These are phyloP conservation scores for Collybiopsis luxurians DNA, from an alignment of 768 basidiomycete genomes.

Conservation along the genomic window DNA sequence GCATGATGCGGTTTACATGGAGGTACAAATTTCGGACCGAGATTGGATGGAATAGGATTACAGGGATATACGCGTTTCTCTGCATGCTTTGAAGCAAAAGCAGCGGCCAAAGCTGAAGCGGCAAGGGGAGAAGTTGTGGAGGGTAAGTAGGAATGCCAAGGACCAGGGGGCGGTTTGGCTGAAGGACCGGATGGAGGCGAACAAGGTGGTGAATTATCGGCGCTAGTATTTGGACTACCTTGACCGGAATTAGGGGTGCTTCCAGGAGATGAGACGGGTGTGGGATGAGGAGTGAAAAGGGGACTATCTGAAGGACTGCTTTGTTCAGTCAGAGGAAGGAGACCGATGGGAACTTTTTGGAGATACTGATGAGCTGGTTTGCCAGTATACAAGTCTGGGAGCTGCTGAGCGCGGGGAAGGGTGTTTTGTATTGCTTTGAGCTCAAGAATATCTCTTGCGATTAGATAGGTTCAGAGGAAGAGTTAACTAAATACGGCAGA, in stretches of 20 bases:
- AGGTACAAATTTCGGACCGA: not conserved
- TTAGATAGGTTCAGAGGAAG: constrained; percentile 5
- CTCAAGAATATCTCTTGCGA: constrained; percentile 58
- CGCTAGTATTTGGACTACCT: not conserved
- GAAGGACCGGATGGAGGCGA: not conserved
- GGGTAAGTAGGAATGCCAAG: not conserved
- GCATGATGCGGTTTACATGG: not conserved
- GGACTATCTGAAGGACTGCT: not conserved
- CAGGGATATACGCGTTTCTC: not conserved
- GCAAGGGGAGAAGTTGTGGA: constrained; percentile 2
- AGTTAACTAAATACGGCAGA: constrained; percentile 6
- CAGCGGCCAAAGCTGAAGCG: constrained; percentile 1
- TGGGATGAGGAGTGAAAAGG: constrained; percentile 1
- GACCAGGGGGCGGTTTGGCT: not conserved
- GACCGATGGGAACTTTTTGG: constrained; percentile 58
- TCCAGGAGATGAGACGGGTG: not conserved
- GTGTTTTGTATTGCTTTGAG: constrained; percentile 68
- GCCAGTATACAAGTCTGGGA: constrained; percentile 38
- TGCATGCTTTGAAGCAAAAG: constrained; percentile 3
- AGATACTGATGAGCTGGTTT: constrained; percentile 39
- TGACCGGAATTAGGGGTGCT: not conserved
- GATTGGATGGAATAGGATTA: constrained; percentile 3
- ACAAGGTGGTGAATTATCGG: not conserved
- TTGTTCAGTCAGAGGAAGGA: constrained; percentile 49
- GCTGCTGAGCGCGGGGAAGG: constrained; percentile 57